Base-by-base conservation (phyloP, 106 monocot genomes). In the Allium sativum region DNA sequence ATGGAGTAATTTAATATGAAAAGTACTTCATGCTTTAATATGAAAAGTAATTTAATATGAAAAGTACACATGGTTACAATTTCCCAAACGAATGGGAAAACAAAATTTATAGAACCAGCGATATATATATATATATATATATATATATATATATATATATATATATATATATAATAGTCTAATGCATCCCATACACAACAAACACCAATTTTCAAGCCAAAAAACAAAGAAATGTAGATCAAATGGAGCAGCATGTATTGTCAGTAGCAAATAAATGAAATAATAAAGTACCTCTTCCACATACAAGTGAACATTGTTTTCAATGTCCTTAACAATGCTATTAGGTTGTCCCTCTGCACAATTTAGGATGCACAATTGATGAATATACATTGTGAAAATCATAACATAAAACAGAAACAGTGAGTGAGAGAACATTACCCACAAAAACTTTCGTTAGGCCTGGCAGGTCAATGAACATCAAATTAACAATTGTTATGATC, bases 301-400 rank as follows among this genome's bases (percentile, higher is more conserved):
- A 77, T 75, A 90, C 42, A 85, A 77, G 12, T 72, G 72, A 13
- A 72, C 72, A 64, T 64, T 72, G 44, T 48, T 72, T 40, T 72
- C 72, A 72, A 72, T 72, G 51, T 72, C 72, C 61, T 72, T 55
- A 12, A 72, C 72, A 64, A 72, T 72, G 41, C 57, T 72, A 1
- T 90, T 85, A 48, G 90, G 82, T 59, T 90, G 90, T 6, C 90
- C 90, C 82, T 90, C 90, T 90, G 73, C 12, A 77, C 15, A 50
- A 50, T 11, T 50, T 12, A 50, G 48, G 48, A 50, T 15, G 15
- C 13, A 15, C 15, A 6, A 50, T 50, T 50, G 31, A 31, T 31
- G 31, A 31, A 31, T 31, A 1, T 31, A 1, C 31, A 31, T 31
- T 31, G 31, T 31, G 31, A 31, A 31, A 31, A 31, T 31, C 31